Conservation (phyloP, 257 asterid genomes). For the Nicotiana attenuata region DNA sequence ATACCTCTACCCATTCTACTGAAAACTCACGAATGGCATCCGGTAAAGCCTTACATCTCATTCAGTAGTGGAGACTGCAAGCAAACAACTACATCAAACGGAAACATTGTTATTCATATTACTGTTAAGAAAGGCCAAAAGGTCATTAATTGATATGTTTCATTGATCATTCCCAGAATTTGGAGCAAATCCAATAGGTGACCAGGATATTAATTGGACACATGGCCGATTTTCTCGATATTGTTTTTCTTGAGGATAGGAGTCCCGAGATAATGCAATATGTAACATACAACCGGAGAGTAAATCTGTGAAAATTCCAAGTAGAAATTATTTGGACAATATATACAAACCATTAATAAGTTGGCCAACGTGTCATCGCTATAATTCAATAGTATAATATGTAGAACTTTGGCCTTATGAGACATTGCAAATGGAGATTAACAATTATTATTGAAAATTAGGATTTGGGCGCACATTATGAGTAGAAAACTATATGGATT, state of each 20-base stretch:
- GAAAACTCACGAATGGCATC: slow-evolving; percentile 64
- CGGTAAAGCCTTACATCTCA: slow-evolving; percentile 79
- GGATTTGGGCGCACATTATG: too few species aligned
- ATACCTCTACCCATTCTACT: slow-evolving; percentile 85
- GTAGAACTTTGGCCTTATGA: too few species aligned
- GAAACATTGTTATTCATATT: not conserved
- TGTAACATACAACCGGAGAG: slow-evolving; percentile 70
- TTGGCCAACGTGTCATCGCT: not conserved
- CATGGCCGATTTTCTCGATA: slow-evolving; percentile 40
- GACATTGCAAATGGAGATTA: too few species aligned
- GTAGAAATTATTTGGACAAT: not conserved
- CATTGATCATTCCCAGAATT: slow-evolving; percentile 58
- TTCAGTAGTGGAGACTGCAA: slow-evolving; percentile 77
- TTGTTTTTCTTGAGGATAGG: slow-evolving; percentile 1
- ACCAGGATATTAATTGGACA: slow-evolving; percentile 87
- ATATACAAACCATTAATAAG: not conserved
- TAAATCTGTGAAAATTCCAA: slow-evolving; percentile 37
- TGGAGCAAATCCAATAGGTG: slow-evolving; percentile 76
- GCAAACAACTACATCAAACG: slow-evolving; percentile 58
- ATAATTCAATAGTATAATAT: too few species aligned
- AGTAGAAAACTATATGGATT: too few species aligned
- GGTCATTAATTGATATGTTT: not conserved
- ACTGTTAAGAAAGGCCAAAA: not conserved
- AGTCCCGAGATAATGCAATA: slow-evolving; percentile 49
- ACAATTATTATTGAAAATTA: too few species aligned